Base-by-base conservation (phyloP, 2,329 filamentous ascomycete genomes). In the Pyricularia grisea region DNA sequence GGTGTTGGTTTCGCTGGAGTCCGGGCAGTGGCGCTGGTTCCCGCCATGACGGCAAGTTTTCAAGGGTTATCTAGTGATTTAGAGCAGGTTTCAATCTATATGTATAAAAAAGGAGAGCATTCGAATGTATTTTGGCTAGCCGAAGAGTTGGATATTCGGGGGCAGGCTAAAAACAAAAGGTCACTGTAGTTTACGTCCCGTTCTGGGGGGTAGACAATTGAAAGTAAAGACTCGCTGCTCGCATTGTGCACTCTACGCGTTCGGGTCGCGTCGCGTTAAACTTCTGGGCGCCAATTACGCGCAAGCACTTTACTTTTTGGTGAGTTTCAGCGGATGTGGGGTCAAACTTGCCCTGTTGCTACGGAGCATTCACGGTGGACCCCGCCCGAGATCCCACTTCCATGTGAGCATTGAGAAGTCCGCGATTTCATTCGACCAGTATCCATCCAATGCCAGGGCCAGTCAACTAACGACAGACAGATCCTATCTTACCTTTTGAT, bases 1-100 rank as follows among this genome's bases (percentile, higher is more conserved):
- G 76, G 71, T 28, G 76, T 71, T 27, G 77, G 74, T 72, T 74
- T 78, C 50, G 78, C 76, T 31, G 80, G 78, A 36, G 79, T 80
- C 66, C 78, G 77, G 42, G 76, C 76, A 50, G 73, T 71, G 5
- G 73, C 69, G 23, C 74, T 70, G 20, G 72, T 77, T 64, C 74
- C 75, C 42, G 71, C 75, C 76, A 78, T 61, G 23, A 27, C 12
- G n/a, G 58, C 25, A 27, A 61, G 3, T n/a, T n/a, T 55, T 55
- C 42, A n/a, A 55, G 58, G 25, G 17, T 9, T 61, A 60, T 60
- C 11, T 55, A n/a, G 42, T 6, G 42, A 55, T 55, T 9, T 42
- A 42, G 5, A 31, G 6, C 36, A 42, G 14, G 23, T 27, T 25
- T 28, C 10, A 27, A 28, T 14, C 14, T 25, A 17, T 61, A 61